A percentile compares a stretch with the other conserved stretches of the same genome.
Evolutionary conservation across 2,329 filamentous ascomycete genomes (phyloP).

Genomic region (Penicillium sp.): DNA sequence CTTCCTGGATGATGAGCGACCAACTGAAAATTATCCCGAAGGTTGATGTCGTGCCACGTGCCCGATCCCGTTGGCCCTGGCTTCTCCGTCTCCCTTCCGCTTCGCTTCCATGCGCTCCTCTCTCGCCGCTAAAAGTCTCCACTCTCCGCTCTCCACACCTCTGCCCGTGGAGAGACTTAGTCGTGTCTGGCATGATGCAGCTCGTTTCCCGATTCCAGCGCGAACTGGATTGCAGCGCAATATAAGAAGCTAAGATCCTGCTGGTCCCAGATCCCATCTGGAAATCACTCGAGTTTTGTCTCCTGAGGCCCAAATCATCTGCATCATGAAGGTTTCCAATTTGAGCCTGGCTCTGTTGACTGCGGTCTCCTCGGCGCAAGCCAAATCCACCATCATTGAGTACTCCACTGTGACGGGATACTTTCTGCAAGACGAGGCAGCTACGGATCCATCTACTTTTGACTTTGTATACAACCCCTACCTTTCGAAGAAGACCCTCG

Average conservation of each 20-base stretch:
- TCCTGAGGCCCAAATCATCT: background rate
- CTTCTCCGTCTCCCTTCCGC: background rate
- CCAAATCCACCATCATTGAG: conserved; percentile 18
- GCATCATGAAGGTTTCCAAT: conserved; percentile 54
- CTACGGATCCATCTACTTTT: conserved; percentile 42
- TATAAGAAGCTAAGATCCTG: conserved; percentile 9
- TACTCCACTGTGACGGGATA: conserved; percentile 43
- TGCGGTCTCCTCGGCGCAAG: conserved; percentile 65
- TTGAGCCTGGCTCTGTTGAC: conserved; percentile 67
- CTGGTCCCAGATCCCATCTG: background rate
- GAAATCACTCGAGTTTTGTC: background rate
- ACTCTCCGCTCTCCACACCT: no score
- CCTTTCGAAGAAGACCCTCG: no score
- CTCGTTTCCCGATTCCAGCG: no score
- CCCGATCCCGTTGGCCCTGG: conserved; percentile 11
- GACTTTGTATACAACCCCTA: conserved; percentile 37
- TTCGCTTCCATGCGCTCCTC: conserved; percentile 4
- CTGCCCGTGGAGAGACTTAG: no score
- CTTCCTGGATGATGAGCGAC: background rate
- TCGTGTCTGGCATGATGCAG: no score
- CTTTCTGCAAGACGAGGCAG: conserved; percentile 45
- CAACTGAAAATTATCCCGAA: background rate
- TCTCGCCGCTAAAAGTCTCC: background rate
- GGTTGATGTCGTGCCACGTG: conserved; percentile 10
- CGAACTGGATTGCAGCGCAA: background rate